These are phyloP conservation scores for Inosperma sp. DNA, from an alignment of 768 basidiomycete species.

Conservation along the genomic window DNA sequence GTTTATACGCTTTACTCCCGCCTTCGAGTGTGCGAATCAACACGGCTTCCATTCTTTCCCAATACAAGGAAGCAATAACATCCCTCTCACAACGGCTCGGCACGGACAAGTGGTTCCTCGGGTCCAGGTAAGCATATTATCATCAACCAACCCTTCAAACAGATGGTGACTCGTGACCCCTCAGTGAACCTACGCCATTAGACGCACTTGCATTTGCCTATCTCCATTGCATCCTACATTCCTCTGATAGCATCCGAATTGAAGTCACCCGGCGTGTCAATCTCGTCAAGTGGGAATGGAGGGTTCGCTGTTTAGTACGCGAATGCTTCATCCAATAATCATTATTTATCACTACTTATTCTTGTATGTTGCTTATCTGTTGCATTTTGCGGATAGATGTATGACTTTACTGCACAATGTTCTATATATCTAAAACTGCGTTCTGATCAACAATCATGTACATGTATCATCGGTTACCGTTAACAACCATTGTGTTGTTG, in stretches of 20 bases:
- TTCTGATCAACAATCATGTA: no score
- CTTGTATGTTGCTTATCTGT: no score
- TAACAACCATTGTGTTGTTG: constrained; percentile 2
- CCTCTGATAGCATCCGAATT: constrained; percentile 43
- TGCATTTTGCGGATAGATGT: no score
- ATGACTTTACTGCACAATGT: no score
- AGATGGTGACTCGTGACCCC: background rate
- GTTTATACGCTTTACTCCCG: constrained; percentile 60
- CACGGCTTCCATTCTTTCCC: constrained; percentile 43
- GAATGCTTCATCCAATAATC: constrained; percentile 42
- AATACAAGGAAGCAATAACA: constrained; percentile 67
- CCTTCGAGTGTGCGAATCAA: constrained; percentile 56
- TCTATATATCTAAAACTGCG: no score
- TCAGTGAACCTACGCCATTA: constrained; percentile 69
- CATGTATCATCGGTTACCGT: background rate
- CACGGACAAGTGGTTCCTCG: constrained; percentile 77
- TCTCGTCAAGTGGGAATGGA: constrained; percentile 75
- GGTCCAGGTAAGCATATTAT: constrained; percentile 46
- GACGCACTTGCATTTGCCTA: constrained; percentile 85
- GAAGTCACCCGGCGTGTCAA: constrained; percentile 71
- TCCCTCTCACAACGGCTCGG: constrained; percentile 73
- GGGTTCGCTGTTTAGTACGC: constrained; percentile 56
- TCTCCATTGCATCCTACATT: constrained; percentile 59
- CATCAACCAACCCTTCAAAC: background rate
- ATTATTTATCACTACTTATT: no score